These are phyloP conservation scores for Avena eriantha DNA, from an alignment of 176 grass and related monocot genomes.

Conservation along the genomic window DNA sequence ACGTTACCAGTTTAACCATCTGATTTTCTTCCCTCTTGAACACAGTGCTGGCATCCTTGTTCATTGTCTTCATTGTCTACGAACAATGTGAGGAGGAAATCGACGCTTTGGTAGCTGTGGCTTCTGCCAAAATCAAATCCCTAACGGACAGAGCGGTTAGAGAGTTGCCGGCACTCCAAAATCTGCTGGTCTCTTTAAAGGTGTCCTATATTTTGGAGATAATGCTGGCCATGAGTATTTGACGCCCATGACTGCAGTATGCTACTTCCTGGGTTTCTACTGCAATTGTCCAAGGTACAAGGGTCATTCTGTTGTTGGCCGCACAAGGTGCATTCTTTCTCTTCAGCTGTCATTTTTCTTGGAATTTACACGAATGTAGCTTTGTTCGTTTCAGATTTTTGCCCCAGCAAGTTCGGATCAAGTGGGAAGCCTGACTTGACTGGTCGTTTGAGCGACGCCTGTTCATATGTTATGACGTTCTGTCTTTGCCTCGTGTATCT, in stretches of 20 bases:
- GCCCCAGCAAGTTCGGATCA: not conserved
- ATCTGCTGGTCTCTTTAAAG: constrained; percentile 50
- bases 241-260: constrained; percentile 24
- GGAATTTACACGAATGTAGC: constrained; percentile 20
- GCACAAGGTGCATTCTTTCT: constrained; percentile 6
- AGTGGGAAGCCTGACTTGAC: constrained; percentile 23
- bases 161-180: constrained; percentile 50
- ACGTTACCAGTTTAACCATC: constrained; percentile 25
- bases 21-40: not conserved
- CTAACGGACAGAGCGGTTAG: constrained; percentile 38
- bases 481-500: not conserved
- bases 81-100: constrained; percentile 93
- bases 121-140: constrained; percentile 53
- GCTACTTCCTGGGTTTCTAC: not conserved
- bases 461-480: not conserved
- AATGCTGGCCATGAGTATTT: constrained; percentile 33
- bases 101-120: constrained; percentile 52
- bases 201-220: constrained; percentile 40
- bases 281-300: constrained; percentile 29
- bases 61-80: constrained; percentile 91
- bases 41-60: constrained; percentile 76
- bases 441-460: not conserved
- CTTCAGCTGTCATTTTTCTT: constrained; percentile 30
- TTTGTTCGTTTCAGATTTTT: constrained; percentile 2
- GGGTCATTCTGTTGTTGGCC: not conserved